Base-by-base conservation (phyloP, 768 basidiomycete species). In the Myochromella boudieri region DNA sequence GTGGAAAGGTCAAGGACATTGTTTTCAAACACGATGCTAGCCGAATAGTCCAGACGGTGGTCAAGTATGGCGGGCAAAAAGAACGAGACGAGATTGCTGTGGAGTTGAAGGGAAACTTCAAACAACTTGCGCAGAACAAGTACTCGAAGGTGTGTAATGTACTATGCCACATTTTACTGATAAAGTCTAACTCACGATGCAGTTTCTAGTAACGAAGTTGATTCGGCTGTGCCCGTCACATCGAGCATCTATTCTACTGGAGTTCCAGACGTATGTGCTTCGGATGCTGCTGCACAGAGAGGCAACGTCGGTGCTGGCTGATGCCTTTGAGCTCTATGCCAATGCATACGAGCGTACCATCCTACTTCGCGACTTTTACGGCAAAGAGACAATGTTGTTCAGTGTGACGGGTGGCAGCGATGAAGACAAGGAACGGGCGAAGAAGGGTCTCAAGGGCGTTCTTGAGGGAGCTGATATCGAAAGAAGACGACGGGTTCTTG, bases 11-110 rank as follows among this genome's bases (percentile, higher is more conserved):
- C 34, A 84, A 84, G 49, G 92, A 94, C 25, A 83, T 95, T 28
- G 85, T 89, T 1, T 78, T 91, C 61, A 95, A 94, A 65, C 94
- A 95, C 58, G 92, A 95, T 64, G 92, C 91, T 6, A 92, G 91
- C 58, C 80, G 85, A 53, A 91, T 91, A 50, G 80, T 89, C 17
- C 87, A 89, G 63, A 87, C 82, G 0, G 71, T 88, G 10, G 87
- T 95, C 38, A 94, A 89, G 60, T 81, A 87, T 49, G 94, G 94
- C 3, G 74, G 80, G 15, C 85, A 76, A 56, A 72, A 73, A 51
- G 87, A 95, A 64, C 67, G 92, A 36, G 80, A 90, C 32, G 85
- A 91, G 61, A 78, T 97, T 38, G 94, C 91, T 0, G 66, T 65
- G 8, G 94, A 97, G 67, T 74, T 97, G 38, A 85, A 89, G 61